Conservation (phyloP, 2,329 filamentous ascomycete species). For the Xylariomycetidae sp. region DNA sequence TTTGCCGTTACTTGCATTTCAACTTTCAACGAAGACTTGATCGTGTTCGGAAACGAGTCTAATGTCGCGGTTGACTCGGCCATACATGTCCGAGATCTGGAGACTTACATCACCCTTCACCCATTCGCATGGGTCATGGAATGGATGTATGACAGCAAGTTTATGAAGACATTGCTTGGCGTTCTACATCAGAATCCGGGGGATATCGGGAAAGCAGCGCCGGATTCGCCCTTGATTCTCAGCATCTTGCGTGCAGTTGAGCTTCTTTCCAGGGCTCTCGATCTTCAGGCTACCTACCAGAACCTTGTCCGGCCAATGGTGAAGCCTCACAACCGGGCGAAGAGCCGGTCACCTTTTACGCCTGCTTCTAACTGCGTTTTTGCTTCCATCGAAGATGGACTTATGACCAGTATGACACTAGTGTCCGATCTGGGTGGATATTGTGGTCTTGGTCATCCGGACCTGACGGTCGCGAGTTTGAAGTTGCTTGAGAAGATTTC, state of each 20-base stretch:
- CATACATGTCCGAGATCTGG: slow-evolving; percentile 68
- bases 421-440: slow-evolving; percentile 81
- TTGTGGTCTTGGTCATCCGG: slow-evolving; percentile 75
- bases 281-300: slow-evolving; percentile 85
- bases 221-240: slow-evolving; percentile 75
- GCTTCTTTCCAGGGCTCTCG: slow-evolving; percentile 75
- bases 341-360: slow-evolving; percentile 23
- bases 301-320: slow-evolving; percentile 79
- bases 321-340: slow-evolving; percentile 52
- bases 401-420: slow-evolving; percentile 72
- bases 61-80: slow-evolving; percentile 68
- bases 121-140: slow-evolving; percentile 95
- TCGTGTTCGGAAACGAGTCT: slow-evolving; percentile 76
- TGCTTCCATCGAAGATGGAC: slow-evolving; percentile 85
- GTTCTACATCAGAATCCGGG: slow-evolving; percentile 70
- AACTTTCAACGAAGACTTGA: slow-evolving; percentile 90
- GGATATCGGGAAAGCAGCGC: slow-evolving; percentile 64
- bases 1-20: slow-evolving; percentile 74
- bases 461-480: slow-evolving; percentile 73
- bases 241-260: slow-evolving; percentile 76
- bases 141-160: slow-evolving; percentile 93
- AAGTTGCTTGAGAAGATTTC: slow-evolving; percentile 81
- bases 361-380: slow-evolving; percentile 60
- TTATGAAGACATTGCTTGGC: slow-evolving; percentile 72
- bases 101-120: slow-evolving; percentile 77